These are phyloP conservation scores for Amanita polypyramis DNA, from an alignment of 768 basidiomycete genomes.

Conservation along the genomic window DNA sequence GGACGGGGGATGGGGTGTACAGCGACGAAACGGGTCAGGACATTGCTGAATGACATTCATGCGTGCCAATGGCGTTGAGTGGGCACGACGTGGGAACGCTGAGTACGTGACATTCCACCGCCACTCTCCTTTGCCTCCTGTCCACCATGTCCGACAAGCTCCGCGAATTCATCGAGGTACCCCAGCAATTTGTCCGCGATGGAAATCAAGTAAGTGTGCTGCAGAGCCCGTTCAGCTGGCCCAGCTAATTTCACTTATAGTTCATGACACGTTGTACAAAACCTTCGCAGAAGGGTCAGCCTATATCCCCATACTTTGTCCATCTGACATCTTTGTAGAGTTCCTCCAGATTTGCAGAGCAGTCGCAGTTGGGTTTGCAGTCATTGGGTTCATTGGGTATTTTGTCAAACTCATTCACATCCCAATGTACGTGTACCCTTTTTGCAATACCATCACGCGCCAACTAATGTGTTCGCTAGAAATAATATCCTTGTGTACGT, in stretches of 20 bases:
- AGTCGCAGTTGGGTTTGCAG: constrained; percentile 93
- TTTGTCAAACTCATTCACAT: constrained; percentile 98
- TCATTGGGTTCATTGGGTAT: constrained; percentile 99
- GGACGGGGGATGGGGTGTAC: constrained; percentile 15
- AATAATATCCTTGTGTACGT: constrained; percentile 98
- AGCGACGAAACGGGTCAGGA: constrained; percentile 26
- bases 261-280: constrained; percentile 97
- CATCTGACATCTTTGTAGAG: constrained; percentile 39
- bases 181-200: constrained; percentile 86
- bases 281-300: constrained; percentile 85
- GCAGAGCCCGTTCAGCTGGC: background rate
- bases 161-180: constrained; percentile 83
- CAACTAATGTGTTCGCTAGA: constrained; percentile 30
- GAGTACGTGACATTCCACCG: constrained; percentile 2
- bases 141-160: constrained; percentile 79
- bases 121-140: constrained; percentile 14
- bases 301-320: background rate
- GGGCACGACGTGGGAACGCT: constrained; percentile 29
- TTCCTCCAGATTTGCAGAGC: constrained; percentile 93
- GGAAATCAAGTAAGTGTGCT: constrained; percentile 72
- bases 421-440: constrained; percentile 68
- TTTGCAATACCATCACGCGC: background rate
- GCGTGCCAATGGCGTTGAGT: constrained; percentile 28
- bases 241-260: constrained; percentile 31
- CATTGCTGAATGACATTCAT: constrained; percentile 56